Base-by-base conservation (phyloP, 352 stramenopile genomes). In the Pythium folliculosum region DNA sequence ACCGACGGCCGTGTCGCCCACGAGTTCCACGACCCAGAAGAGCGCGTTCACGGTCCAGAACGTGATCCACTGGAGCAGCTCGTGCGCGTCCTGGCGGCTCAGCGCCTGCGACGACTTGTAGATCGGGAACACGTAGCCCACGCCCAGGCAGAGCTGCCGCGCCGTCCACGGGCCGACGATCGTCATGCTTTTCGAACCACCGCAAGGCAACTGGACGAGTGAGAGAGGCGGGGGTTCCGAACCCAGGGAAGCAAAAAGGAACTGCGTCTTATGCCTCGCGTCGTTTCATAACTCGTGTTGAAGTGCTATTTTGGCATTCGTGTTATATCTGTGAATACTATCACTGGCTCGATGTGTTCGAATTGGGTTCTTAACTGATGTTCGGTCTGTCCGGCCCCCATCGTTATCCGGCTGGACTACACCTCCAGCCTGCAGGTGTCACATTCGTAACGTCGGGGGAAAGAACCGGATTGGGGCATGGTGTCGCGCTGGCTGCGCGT, bases 31-130 rank as follows among this genome's bases (percentile, higher is more conserved):
- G 0, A 76, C 74, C 70, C 73, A 80, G 53, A 90, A 89, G 16
- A 87, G 48, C 3, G 82, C 84, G 25, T 88, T 92, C 25, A 86
- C 77, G 12, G 72, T 77, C 81, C 81, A 90, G 69, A 84, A 90
- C 0, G 78, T 86, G 57, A 84, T 81, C 80, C 80, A 89, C 56
- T 88, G 79, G 63, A 84, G 51, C 21, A 89, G 67, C 55, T 92
- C 81, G 19, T 80, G 70, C 56, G 86, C 77, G 25, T 77, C 70
- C 53, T 76, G 67, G 2, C 63, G 73, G 4, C 59, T 72, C 10
- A 90, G 57, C 5, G 79, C 79, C 21, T 81, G 69, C 5, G 76
- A 76, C 10, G 82, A 91, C 54, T 80, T 81, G 63, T 89, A 89
- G 35, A 92, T 57, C 5, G 84, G 82, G 57, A 88, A 92, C 5